A percentile compares a stretch with the other conserved stretches of the same genome.
Evolutionary conservation across 208 protist species (phyloP).

Genomic region (Acanthamoeba culbertsoni): DNA sequence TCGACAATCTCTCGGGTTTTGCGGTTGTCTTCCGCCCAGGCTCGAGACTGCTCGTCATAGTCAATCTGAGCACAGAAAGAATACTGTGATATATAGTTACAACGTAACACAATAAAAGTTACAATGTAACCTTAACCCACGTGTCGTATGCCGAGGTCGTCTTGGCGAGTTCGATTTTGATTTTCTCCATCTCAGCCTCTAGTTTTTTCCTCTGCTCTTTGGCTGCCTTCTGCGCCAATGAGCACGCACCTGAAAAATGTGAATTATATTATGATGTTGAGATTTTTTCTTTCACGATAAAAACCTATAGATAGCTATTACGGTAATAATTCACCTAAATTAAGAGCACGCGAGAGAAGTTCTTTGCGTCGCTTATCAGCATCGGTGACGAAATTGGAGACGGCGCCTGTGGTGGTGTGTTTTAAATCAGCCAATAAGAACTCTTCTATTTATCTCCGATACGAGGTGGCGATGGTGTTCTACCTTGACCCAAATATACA

Average conservation of each 20-base stretch:
- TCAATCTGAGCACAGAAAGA: background rate
- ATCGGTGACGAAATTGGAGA: slow-evolving; percentile 71
- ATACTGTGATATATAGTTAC: background rate
- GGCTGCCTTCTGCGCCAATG: slow-evolving; percentile 58
- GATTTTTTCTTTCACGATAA: no score
- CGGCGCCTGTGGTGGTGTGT: background rate
- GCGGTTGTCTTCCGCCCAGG: slow-evolving; percentile 34
- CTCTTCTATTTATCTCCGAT: no score
- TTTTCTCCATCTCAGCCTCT: background rate
- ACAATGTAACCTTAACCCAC: slow-evolving; percentile 52
- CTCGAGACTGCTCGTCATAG: background rate
- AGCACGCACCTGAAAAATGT: slow-evolving; percentile 32
- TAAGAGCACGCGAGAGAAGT: slow-evolving; percentile 54
- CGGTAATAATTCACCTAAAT: background rate
- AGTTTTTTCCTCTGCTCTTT: slow-evolving; percentile 66
- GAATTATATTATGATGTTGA: no score
- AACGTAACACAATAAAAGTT: background rate
- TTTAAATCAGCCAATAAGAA: no score
- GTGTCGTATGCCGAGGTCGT: slow-evolving; percentile 19
- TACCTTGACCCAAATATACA: slow-evolving; percentile 69
- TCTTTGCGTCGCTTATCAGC: slow-evolving; percentile 67
- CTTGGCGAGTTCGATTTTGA: background rate
- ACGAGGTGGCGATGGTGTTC: background rate
- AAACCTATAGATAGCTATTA: background rate
- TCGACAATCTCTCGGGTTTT: background rate